Base-by-base conservation (phyloP, 2,329 filamentous ascomycete species). In the Celoporthe dispersa region DNA sequence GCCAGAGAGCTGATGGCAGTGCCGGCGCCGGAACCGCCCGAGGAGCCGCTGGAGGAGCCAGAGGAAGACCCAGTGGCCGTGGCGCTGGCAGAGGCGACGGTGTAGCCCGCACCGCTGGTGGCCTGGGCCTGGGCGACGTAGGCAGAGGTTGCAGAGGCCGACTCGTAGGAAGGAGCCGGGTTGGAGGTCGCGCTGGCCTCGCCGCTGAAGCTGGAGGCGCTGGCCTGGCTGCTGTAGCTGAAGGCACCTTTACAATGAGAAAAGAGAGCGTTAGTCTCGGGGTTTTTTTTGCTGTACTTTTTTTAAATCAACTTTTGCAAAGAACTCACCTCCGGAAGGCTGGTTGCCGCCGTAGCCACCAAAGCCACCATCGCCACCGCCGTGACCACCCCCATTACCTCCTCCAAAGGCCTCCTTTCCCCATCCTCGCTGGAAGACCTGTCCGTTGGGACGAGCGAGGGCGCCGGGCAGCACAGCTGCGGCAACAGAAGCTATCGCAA, bases 391-490 rank as follows among this genome's bases (percentile, higher is more conserved):
- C 16, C 28, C 53, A 3, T 33, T 28, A n/a, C 51, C 57, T 14
- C 60, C 60, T 22, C 60, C 60, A 25, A 14, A 41, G 60, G 39
- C 35, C 35, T 16, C 37, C 33, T 51, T 64, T 16, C 62, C 62
- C 66, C 66, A 68, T n/a, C 66, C 66, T 48, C 66, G 66, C 66
- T 68, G 66, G 57, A 68, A 68, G 6, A 68, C 33, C n/a, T 57
- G 31, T 9, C 53, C 39, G 25, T 66, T 61, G 28, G 68, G 68
- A 41, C 44, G 57, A 25, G 68, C 68, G 33, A 69, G 35, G 59
- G 57, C 63, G 16, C 51, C 55, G 16, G 68, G 68, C 41, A 69
- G 68, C 68, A 63, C 68, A 62, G 68, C 68, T 61, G 53, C 57
- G 55, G 68, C 68, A 3, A 66, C 3, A 60, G 68, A 57, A 22